phyloP scores from a whole-genome alignment of 805 yeast species.

The Sungouiozyma intestinalis region DNA sequence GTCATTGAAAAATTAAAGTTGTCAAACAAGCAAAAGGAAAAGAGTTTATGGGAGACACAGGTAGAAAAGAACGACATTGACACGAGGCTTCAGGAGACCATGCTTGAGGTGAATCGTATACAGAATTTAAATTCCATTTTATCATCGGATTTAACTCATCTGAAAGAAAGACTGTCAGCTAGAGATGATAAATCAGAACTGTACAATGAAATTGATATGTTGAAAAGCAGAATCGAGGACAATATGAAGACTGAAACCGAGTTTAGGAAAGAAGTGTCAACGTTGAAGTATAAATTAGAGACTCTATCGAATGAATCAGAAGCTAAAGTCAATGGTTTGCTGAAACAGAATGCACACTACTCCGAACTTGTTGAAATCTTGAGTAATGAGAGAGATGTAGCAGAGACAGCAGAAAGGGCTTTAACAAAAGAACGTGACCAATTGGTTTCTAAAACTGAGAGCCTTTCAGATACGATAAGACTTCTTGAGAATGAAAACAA shows the following conservation, averaged over 20 bases:
- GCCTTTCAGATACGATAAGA: conserved; percentile 48
- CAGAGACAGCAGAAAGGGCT: conserved; percentile 35
- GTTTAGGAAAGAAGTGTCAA: conserved; percentile 53
- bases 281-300: conserved; percentile 49
- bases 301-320: conserved; percentile 35
- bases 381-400: conserved; percentile 35
- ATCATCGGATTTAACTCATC: conserved; percentile 46
- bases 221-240: conserved; percentile 43
- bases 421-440: conserved; percentile 36
- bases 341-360: conserved; percentile 35
- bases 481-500: conserved; percentile 57
- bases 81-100: conserved; percentile 44
- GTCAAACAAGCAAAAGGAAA: conserved; percentile 43
- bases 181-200: conserved; percentile 36
- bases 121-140: conserved; percentile 40
- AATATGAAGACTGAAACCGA: conserved; percentile 57
- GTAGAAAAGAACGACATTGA: conserved; percentile 42
- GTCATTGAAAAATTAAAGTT: conserved; percentile 43
- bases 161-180: conserved; percentile 35
- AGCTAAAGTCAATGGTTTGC: conserved; percentile 30
- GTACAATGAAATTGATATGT: conserved; percentile 40
- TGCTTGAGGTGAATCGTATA: conserved; percentile 41
- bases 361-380: conserved; percentile 32
- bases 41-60: conserved; percentile 44
- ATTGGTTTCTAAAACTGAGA: conserved; percentile 41